Conservation (phyloP, 2,329 filamentous ascomycete genomes). For the Colletotrichum neosansevieriae region DNA sequence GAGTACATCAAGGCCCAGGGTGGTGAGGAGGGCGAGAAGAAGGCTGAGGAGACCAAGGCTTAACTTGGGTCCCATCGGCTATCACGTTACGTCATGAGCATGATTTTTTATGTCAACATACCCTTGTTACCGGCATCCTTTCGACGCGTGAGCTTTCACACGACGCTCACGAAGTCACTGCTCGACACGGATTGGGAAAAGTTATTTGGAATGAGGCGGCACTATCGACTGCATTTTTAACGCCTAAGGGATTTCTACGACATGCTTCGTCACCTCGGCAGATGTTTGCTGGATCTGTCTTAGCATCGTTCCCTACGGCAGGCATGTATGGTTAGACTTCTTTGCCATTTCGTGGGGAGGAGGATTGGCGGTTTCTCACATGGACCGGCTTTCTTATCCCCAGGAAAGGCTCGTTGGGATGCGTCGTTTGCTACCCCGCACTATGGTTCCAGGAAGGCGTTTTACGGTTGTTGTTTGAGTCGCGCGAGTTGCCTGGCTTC, state of each 20-base stretch:
- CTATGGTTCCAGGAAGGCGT: slow-evolving; percentile 52
- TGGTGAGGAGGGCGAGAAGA: slow-evolving; percentile 64
- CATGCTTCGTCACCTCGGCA: slow-evolving; percentile 33
- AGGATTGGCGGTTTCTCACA: slow-evolving; percentile 56
- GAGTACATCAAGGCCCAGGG: slow-evolving; percentile 95
- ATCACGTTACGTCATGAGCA: slow-evolving; percentile 39
- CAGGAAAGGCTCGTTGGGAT: slow-evolving; percentile 33
- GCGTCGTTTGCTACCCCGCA: slow-evolving; percentile 38
- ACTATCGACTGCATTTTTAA: slow-evolving; percentile 41
- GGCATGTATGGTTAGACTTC: slow-evolving; percentile 40
- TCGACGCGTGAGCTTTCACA: slow-evolving; percentile 33
- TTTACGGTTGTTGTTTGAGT: slow-evolving; percentile 54
- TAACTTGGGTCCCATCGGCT: slow-evolving; percentile 44
- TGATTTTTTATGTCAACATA: slow-evolving; percentile 43
- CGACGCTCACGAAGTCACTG: slow-evolving; percentile 38
- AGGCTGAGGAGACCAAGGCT: slow-evolving; percentile 59
- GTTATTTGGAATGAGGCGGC: slow-evolving; percentile 41
- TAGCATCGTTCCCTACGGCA: slow-evolving; percentile 14
- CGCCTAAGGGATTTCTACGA: slow-evolving; percentile 34
- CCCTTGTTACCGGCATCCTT: slow-evolving; percentile 41
- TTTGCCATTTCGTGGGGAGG: slow-evolving; percentile 48
- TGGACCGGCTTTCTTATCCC: slow-evolving; percentile 43
- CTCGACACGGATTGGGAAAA: slow-evolving; percentile 41
- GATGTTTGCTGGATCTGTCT: slow-evolving; percentile 24
- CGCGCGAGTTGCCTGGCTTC: slow-evolving; percentile 50